Evolutionary conservation across 192 early-diverging fungal genomes (phyloP).

Genomic region (Rhizophagus sp.): DNA sequence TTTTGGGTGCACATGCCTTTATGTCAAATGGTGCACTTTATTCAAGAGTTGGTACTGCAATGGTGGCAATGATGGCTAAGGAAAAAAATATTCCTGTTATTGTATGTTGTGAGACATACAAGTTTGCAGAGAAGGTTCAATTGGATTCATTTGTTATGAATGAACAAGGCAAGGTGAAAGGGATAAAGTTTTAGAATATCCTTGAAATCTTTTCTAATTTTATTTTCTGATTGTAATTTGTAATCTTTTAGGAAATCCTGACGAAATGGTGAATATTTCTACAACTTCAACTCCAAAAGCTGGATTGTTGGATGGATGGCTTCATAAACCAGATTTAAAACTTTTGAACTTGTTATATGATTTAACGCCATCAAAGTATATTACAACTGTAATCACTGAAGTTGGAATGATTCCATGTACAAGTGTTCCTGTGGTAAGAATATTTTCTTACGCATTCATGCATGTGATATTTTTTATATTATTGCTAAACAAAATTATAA

Average conservation of each 20-base stretch:
- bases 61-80: slow-evolving; percentile 88
- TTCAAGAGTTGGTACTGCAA: slow-evolving; percentile 85
- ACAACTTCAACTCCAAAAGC: slow-evolving; percentile 15
- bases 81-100: slow-evolving; percentile 93
- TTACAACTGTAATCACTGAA: slow-evolving; percentile 90
- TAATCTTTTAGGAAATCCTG: slow-evolving; percentile 45
- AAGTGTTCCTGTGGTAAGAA: slow-evolving; percentile 72
- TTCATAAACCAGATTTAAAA: slow-evolving; percentile 71
- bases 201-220: background rate
- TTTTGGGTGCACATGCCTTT: slow-evolving; percentile 91
- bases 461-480: background rate
- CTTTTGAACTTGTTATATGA: slow-evolving; percentile 93
- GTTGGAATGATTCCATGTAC: slow-evolving; percentile 90
- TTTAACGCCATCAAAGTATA: slow-evolving; percentile 91
- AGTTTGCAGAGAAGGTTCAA: slow-evolving; percentile 90
- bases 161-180: slow-evolving; percentile 69
- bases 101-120: slow-evolving; percentile 93
- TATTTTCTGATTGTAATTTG: background rate
- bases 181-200: background rate
- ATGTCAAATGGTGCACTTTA: slow-evolving; percentile 92
- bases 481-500: background rate
- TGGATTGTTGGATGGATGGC: slow-evolving; percentile 64
- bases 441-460: background rate
- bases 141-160: slow-evolving; percentile 97
- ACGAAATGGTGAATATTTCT: slow-evolving; percentile 72